A percentile compares a stretch with the other conserved stretches of the same genome.
Evolutionary conservation across 108 stramenopile genomes (phyloP).

Genomic region (Fragilariopsis cylindrus): DNA sequence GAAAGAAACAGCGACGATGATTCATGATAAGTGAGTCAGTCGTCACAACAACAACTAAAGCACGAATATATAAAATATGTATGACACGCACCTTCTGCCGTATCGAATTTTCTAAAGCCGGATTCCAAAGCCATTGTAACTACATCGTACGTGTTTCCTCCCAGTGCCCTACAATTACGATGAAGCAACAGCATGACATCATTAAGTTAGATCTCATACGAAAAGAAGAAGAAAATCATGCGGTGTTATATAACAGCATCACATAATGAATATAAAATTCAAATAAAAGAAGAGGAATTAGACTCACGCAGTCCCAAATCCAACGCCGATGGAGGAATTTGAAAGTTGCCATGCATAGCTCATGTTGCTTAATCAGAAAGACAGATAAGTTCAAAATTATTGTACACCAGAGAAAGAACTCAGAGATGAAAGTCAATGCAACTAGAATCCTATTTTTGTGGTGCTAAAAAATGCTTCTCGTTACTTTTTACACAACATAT

Average conservation of each 20-base stretch:
- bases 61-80: too few species aligned
- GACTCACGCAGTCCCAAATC: slow-evolving; percentile 46
- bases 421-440: too few species aligned
- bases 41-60: too few species aligned
- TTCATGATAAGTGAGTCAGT: too few species aligned
- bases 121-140: slow-evolving; percentile 43
- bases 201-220: neutral
- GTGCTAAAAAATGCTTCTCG: too few species aligned
- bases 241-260: neutral
- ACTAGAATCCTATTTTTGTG: too few species aligned
- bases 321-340: slow-evolving; percentile 30
- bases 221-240: neutral
- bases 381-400: too few species aligned
- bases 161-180: slow-evolving; percentile 26
- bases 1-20: too few species aligned
- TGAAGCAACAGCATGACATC: neutral
- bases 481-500: too few species aligned
- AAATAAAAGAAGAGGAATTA: neutral
- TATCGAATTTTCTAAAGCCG: slow-evolving; percentile 57
- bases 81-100: slow-evolving; percentile 32
- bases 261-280: neutral
- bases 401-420: too few species aligned
- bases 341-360: too few species aligned
- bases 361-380: too few species aligned
- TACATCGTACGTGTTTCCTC: slow-evolving; percentile 28